phyloP scores from a whole-genome alignment of 306 rosid species.

The Ormosia emarginata region DNA sequence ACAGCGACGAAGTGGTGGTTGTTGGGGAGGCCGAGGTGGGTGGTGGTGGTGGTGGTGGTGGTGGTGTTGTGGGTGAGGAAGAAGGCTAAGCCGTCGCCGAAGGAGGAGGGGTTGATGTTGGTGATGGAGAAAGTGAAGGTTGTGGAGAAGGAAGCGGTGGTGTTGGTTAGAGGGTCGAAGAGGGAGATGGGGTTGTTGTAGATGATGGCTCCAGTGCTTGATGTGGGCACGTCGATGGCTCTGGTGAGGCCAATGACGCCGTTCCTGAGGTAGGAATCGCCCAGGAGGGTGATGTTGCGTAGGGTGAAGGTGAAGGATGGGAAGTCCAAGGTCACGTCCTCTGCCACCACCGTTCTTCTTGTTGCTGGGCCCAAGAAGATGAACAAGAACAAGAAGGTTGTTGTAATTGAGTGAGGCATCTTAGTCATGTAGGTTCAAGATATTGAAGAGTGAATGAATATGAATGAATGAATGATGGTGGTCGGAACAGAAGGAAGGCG shows the following conservation, averaged over 20 bases:
- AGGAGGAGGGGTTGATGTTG: constrained; percentile 51
- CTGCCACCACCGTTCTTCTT: neutral
- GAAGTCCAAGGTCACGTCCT: constrained; percentile 46
- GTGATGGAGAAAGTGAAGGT: constrained; percentile 53
- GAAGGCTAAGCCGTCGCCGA: constrained; percentile 63
- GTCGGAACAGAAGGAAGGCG: no score
- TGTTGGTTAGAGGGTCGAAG: constrained; percentile 42
- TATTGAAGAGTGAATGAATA: no score
- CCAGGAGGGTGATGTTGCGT: constrained; percentile 81
- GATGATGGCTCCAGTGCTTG: constrained; percentile 59
- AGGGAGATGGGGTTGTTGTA: constrained; percentile 52
- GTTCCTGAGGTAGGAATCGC: constrained; percentile 70
- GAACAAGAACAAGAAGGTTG: neutral
- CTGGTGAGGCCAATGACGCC: constrained; percentile 73
- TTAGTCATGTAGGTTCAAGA: no score
- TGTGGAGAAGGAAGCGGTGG: constrained; percentile 67
- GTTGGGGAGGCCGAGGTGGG: constrained; percentile 1
- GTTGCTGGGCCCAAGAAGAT: neutral
- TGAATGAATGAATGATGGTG: no score
- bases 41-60: neutral
- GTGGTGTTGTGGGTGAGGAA: constrained; percentile 43
- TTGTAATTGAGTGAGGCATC: no score
- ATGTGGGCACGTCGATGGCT: constrained; percentile 60
- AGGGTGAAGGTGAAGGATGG: constrained; percentile 63
- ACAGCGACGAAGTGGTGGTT: constrained; percentile 38